Percentiles rank a stretch among this genome's conserved stretches.
These are phyloP conservation scores for Leishmania turanica DNA, from an alignment of 208 protist species.

Conservation along the genomic window DNA sequence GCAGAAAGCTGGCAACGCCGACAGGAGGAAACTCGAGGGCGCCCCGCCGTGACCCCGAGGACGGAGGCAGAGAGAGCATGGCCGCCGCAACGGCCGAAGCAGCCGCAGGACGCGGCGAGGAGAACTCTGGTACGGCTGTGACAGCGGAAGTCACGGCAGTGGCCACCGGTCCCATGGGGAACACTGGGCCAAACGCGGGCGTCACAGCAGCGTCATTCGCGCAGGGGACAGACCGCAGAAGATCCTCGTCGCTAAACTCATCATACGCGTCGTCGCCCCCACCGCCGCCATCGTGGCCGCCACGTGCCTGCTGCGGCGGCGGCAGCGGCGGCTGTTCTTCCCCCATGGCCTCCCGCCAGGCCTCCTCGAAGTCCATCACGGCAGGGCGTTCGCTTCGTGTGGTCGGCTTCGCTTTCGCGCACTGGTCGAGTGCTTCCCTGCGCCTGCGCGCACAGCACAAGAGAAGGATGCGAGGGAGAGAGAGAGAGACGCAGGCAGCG, in stretches of 20 bases:
- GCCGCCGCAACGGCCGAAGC: neutral
- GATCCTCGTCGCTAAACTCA: slow-evolving; percentile 47
- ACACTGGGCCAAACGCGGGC: neutral
- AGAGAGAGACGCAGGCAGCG: neutral
- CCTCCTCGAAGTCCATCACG: slow-evolving; percentile 32
- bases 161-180: neutral
- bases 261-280: slow-evolving; percentile 16
- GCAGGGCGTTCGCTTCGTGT: neutral
- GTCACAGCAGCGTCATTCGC: slow-evolving; percentile 38
- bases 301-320: neutral
- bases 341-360: slow-evolving; percentile 25
- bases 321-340: slow-evolving; percentile 1
- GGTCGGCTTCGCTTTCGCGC: neutral
- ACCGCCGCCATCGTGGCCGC: neutral
- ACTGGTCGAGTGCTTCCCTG: neutral
- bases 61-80: neutral
- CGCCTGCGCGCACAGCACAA: neutral
- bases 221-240: slow-evolving; percentile 44
- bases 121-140: neutral
- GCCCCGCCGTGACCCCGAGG: neutral
- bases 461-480: neutral
- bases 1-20: slow-evolving; percentile 43
- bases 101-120: neutral
- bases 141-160: neutral
- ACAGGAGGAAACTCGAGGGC: slow-evolving; percentile 36